These are phyloP conservation scores for Rhamnella rubrinervis DNA, from an alignment of 331 rosid species.

Conservation along the genomic window DNA sequence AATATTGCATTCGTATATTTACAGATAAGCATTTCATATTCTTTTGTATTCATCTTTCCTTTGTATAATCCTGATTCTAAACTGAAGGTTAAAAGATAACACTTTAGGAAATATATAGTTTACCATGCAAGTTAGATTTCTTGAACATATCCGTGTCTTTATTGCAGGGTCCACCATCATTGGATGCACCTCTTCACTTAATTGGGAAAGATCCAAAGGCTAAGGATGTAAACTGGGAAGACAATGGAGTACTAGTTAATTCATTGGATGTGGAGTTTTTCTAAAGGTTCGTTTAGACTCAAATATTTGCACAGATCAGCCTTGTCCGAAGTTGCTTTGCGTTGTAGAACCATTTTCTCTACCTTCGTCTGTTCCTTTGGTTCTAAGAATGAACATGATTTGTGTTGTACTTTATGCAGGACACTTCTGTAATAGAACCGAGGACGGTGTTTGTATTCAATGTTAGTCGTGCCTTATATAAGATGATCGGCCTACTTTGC, in stretches of 20 bases:
- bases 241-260: conserved; percentile 66
- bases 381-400: neutral
- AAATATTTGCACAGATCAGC: conserved; percentile 1
- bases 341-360: neutral
- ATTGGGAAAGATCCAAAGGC: conserved; percentile 44
- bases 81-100: neutral
- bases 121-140: conserved; percentile 7
- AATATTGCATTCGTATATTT: too few species aligned
- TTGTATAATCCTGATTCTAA: too few species aligned
- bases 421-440: too few species aligned
- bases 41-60: too few species aligned
- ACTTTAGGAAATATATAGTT: neutral
- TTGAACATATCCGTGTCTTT: neutral
- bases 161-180: conserved; percentile 74
- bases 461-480: too few species aligned
- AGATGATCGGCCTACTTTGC: neutral
- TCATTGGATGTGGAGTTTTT: conserved; percentile 63
- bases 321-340: conserved; percentile 4
- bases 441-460: too few species aligned
- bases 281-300: conserved; percentile 36
- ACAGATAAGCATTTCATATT: too few species aligned
- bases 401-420: neutral
- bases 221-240: conserved; percentile 74
- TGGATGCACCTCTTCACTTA: conserved; percentile 63
- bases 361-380: neutral